Base-by-base conservation (phyloP, 768 basidiomycete species). In the Hemileccinum rubropunctum region DNA sequence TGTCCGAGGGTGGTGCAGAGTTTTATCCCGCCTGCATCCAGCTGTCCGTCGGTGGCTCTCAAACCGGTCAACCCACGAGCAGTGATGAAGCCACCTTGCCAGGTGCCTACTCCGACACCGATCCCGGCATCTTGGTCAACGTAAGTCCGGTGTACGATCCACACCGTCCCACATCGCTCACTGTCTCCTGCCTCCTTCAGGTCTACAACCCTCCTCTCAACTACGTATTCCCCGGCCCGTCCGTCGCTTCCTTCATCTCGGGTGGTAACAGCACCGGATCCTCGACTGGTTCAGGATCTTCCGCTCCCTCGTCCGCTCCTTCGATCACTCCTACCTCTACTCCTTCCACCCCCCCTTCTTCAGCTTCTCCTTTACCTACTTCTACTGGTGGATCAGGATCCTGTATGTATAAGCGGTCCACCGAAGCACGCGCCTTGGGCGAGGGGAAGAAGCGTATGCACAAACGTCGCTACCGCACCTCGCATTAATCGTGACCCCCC, bases 41-140 rank as follows among this genome's bases (percentile, higher is more conserved):
- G 26, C 15, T 69, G 13, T 42, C 46, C 1, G 51, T 68, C 40
- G 63, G 66, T 11, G 66, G 66, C 3, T 61, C 58, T 42, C 62
- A 68, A 39, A 53, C 63, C 6, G 59, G 60, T 20, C 50, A 52
- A 18, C 36, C 65, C 7, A 32, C 54, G 12, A 51, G 48, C 42
- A 60, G 44, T 39, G 66, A 67, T 35, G 76, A 79, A 28, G 84
- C 84, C 33, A 69, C 66, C 17, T 72, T 91, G 49, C 88, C 89
- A 4, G 88, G 88, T 32, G 86, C 75, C 17, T 91, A 91, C 70
- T 71, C 59, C 10, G 83, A 85, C 60, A 74, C 61, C 37, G 85
- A 88, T 51, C 76, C 87, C 2, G 88, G 88, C 43, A 83, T 91
- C 63, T 74, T 78, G 52, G 75, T 72, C 13, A 61, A 74, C 44